Evolutionary conservation across 1,139 yeast species (phyloP), one percentile per base, ranked within the genome.

Genomic region (Magnusiomyces paraingens): DNA sequence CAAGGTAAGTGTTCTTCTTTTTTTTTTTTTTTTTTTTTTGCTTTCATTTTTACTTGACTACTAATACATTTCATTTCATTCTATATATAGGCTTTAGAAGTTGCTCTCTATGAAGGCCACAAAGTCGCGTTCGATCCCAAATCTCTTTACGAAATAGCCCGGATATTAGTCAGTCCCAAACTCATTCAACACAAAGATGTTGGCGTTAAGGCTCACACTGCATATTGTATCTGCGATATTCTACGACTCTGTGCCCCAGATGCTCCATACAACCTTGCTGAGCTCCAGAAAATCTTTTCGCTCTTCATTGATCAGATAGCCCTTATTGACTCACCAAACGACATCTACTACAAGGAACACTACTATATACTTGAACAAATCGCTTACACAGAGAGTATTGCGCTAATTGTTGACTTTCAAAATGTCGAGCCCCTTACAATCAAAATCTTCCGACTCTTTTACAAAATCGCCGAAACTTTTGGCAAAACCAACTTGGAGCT

Each of bases 231-330:
- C 11, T 78, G 91, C 2, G 96, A 90, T 66, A 73, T 91, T 14
- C 70, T 91, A 46, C 76, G 96, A 57, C 70, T 90, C 11, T 84
- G 77, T 65, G 97, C 96, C 0, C 97, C 97, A 0, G 88, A 90
- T 68, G 96, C 97, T 3, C 97, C 98, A 5, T 90, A 79, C 68
- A 81, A 87, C 1, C 82, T 82, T 39, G 61, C 71, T 1, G 84
- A 86, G 59, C 71, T 90, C 36, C 73, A 82, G 1, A 39, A 21
- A 49, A 51, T 40, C 2, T 48, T 41, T 64, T 29, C 22, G 17
- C 22, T 21, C 18, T 81, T 88, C 62, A 76, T 84, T 59, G 70
- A 72, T 39, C 93, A 86, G 65, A 79, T 90, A 60, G 76, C 76
- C 55, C 75, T 75, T 48, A 69, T 89, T 45, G 67, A 78, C 12